phyloP scores from a whole-genome alignment of 2,329 filamentous ascomycete genomes.

The Apiospora koreana region DNA sequence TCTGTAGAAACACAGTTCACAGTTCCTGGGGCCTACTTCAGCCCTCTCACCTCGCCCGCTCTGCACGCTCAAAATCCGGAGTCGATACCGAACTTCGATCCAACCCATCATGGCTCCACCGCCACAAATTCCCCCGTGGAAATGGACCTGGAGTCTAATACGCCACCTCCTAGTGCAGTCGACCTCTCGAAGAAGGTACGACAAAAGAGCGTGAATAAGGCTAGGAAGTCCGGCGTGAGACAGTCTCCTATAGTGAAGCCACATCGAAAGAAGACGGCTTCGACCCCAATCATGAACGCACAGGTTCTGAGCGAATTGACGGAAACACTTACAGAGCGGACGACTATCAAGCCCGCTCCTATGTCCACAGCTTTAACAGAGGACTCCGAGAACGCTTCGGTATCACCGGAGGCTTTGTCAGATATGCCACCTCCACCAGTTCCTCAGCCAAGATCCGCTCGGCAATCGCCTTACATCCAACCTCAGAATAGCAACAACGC shows the following conservation, averaged over 20 bases:
- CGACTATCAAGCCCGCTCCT: slow-evolving; percentile 30
- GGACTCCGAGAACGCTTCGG: slow-evolving; percentile 64
- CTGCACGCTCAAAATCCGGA: slow-evolving; percentile 69
- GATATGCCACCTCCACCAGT: slow-evolving; percentile 70
- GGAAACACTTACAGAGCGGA: slow-evolving; percentile 37
- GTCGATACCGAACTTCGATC: slow-evolving; percentile 45
- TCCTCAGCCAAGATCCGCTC: slow-evolving; percentile 64
- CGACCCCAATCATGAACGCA: slow-evolving; percentile 57
- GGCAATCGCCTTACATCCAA: slow-evolving; percentile 67
- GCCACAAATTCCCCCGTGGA: slow-evolving; percentile 58
- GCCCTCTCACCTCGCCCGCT: slow-evolving; percentile 78
- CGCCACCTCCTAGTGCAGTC: slow-evolving; percentile 40
- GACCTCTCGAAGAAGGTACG: slow-evolving; percentile 54
- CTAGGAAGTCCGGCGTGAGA: slow-evolving; percentile 57
- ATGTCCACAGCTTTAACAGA: slow-evolving; percentile 46
- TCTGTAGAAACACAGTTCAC: slow-evolving; percentile 59
- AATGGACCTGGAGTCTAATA: slow-evolving; percentile 52
- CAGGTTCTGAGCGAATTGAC: slow-evolving; percentile 56
- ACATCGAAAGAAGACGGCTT: slow-evolving; percentile 53
- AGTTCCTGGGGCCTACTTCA: slow-evolving; percentile 75
- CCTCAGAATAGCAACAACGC: slow-evolving; percentile 46
- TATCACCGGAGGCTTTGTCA: slow-evolving; percentile 63
- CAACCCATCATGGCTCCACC: slow-evolving; percentile 39
- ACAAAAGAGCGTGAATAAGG: slow-evolving; percentile 53
- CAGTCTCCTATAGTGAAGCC: slow-evolving; percentile 76